Evolutionary conservation across 495 filamentous ascomycete genomes (phyloP).

Genomic region (Cairneyella variabilis): DNA sequence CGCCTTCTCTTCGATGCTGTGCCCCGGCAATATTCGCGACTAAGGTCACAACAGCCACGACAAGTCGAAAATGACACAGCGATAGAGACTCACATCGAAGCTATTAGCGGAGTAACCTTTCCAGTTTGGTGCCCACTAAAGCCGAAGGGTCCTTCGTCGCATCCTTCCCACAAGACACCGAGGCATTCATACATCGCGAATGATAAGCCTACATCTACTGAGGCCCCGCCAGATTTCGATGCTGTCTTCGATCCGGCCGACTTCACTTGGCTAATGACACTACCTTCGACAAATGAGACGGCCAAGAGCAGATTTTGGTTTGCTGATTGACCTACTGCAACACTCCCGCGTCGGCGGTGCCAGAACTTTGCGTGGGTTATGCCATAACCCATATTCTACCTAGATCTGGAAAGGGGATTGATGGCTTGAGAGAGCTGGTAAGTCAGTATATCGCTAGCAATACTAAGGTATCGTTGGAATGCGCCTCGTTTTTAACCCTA

Average conservation of each 20-base stretch:
- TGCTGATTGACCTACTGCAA: too few species aligned
- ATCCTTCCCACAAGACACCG: not conserved
- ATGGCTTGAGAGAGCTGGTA: slow-evolving; percentile 10
- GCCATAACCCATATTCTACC: too few species aligned
- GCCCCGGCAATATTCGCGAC: not conserved
- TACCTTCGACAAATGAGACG: not conserved
- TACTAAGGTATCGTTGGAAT: not conserved
- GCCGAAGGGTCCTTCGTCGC: not conserved
- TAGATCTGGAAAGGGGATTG: slow-evolving; percentile 3
- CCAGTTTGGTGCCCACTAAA: not conserved
- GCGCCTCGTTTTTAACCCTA: not conserved
- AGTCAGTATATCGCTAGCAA: slow-evolving; percentile 10
- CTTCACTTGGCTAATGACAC: slow-evolving; percentile 5
- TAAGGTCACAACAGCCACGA: not conserved
- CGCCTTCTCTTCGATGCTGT: not conserved
- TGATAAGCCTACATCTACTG: not conserved
- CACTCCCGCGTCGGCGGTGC: too few species aligned
- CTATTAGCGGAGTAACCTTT: not conserved
- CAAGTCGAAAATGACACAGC: not conserved
- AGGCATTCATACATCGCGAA: not conserved
- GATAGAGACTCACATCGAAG: not conserved
- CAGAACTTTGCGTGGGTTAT: too few species aligned
- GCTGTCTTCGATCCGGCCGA: not conserved
- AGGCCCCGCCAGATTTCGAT: not conserved
- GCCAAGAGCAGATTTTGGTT: not conserved